Base-by-base conservation (phyloP, 768 basidiomycete species). In the Psilocybe cubensis region DNA sequence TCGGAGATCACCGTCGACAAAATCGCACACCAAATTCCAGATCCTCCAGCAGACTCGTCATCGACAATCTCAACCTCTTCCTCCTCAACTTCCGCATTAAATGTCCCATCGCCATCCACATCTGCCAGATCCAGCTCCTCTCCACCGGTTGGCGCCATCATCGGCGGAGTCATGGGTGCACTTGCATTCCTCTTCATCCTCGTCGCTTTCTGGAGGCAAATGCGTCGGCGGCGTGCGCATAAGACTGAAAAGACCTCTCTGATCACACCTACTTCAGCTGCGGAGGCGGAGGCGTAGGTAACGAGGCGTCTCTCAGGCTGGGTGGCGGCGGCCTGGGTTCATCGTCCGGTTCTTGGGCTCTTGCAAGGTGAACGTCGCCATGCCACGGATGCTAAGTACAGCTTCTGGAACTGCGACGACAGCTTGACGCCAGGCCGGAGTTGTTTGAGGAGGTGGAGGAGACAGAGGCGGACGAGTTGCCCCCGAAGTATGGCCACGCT, bases 161-260 rank as follows among this genome's bases (percentile, higher is more conserved):
- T 80, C 11, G 79, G 78, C 6, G 74, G 75, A n/a, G 68, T 75
- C 1, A 66, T 79, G n/a, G 79, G 78, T 18, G 79, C 74, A 1
- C 54, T 76, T 3, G 71, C 60, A 1, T 58, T 66, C 2, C 33
- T 58, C 12, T 1, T 71, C 9, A 1, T 78, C n/a, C 58, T 59
- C 3, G 21, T 63, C 6, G 42, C 61, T 20, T 54, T 60, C 54
- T 66, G 50, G 43, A 54, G 60, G 23, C 51, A 60, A 43, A 20
- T 45, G 24, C 54, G 58, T 11, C 18, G 54, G 33, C 43, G 50
- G 35, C 54, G 42, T 42, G 29, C 53, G 27, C n/a, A 12, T 25
- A 21, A 31, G 41, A 28, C 23, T n/a, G n/a, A n/a, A n/a, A 31
- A 27, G 17, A 18, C 25, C 17, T 9, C 51, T 23, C 12, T 18